Evolutionary conservation across 257 asterid genomes (phyloP).

Genomic region (Solanum rostratum): DNA sequence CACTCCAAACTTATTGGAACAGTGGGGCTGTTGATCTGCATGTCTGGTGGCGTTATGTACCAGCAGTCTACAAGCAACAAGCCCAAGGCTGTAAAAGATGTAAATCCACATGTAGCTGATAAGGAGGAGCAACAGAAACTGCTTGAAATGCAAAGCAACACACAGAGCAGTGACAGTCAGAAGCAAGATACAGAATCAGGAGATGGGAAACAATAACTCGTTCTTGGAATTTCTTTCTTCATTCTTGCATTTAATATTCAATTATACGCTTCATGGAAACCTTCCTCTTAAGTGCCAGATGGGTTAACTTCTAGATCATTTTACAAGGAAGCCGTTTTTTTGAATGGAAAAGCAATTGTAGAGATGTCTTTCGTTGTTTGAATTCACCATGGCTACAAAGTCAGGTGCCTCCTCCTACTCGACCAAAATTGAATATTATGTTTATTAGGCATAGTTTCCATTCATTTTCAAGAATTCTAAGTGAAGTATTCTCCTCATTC

Average conservation of each 20-base stretch:
- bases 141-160: slow-evolving; percentile 54
- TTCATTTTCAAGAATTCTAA: background rate
- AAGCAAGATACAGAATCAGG: slow-evolving; percentile 18
- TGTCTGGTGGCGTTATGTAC: slow-evolving; percentile 80
- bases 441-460: background rate
- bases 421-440: background rate
- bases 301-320: background rate
- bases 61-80: slow-evolving; percentile 68
- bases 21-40: slow-evolving; percentile 77
- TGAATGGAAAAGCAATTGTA: background rate
- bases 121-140: slow-evolving; percentile 60
- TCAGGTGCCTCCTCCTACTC: background rate
- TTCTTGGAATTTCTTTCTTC: background rate
- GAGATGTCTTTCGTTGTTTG: background rate
- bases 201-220: slow-evolving; percentile 35
- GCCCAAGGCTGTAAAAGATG: slow-evolving; percentile 32
- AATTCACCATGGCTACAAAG: background rate
- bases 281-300: background rate
- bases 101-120: slow-evolving; percentile 23
- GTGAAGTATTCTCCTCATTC: background rate
- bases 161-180: slow-evolving; percentile 21
- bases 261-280: background rate
- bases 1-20: slow-evolving; percentile 81
- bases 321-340: background rate
- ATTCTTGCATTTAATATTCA: background rate